A percentile compares a stretch with the other conserved stretches of the same genome.
These are phyloP conservation scores for Kazachstania sp. DNA, from an alignment of 1,139 yeast genomes.

Conservation along the genomic window DNA sequence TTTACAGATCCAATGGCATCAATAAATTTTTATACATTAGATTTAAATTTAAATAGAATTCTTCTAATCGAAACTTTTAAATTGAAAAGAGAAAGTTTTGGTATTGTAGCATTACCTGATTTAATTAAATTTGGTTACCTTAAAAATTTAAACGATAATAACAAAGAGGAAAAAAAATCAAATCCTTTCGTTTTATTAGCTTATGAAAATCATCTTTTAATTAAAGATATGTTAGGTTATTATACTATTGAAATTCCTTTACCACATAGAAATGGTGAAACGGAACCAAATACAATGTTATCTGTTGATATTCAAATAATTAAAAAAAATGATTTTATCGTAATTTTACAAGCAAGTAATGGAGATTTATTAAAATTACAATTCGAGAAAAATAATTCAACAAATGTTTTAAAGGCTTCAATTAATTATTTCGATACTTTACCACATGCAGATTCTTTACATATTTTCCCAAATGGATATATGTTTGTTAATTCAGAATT, in stretches of 20 bases:
- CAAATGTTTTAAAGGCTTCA: slow-evolving; percentile 32
- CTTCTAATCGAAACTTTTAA: slow-evolving; percentile 41
- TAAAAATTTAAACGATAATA: slow-evolving; percentile 29
- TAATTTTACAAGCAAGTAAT: slow-evolving; percentile 56
- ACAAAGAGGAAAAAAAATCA: slow-evolving; percentile 35
- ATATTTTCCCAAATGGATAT: slow-evolving; percentile 67
- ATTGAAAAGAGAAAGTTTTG: slow-evolving; percentile 35
- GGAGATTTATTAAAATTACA: slow-evolving; percentile 78
- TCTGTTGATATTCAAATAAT: slow-evolving; percentile 57
- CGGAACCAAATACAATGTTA: slow-evolving; percentile 32
- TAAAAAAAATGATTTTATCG: slow-evolving; percentile 49
- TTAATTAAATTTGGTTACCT: slow-evolving; percentile 18
- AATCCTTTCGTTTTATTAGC: slow-evolving; percentile 51
- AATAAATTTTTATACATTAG: slow-evolving; percentile 69
- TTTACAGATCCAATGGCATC: not conserved
- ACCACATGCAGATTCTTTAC: slow-evolving; percentile 46
- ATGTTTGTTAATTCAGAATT: slow-evolving; percentile 57
- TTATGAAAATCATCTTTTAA: slow-evolving; percentile 38
- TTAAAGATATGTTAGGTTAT: slow-evolving; percentile 35
- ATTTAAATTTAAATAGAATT: slow-evolving; percentile 75
- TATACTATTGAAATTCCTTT: slow-evolving; percentile 38
- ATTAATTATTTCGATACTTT: slow-evolving; percentile 73
- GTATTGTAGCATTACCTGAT: slow-evolving; percentile 28
- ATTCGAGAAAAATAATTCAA: slow-evolving; percentile 37
- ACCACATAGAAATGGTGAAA: slow-evolving; percentile 38